A percentile compares a stretch with the other conserved stretches of the same genome.
phyloP scores from a whole-genome alignment of 495 filamentous ascomycete species.

The Penicillium subrubescens region DNA sequence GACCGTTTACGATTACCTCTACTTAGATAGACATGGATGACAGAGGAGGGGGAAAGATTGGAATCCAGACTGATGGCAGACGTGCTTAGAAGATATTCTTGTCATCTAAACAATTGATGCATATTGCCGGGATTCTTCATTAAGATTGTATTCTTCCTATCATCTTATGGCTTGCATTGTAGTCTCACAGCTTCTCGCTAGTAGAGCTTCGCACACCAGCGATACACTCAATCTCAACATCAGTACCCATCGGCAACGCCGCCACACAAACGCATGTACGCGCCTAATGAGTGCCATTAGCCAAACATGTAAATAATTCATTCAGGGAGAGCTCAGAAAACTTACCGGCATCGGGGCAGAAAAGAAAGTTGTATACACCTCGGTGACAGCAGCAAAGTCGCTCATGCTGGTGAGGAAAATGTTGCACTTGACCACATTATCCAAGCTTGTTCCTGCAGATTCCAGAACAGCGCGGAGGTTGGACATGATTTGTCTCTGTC shows the following conservation, averaged over 20 bases:
- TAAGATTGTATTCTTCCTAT: too few species aligned
- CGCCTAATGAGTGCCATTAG: constrained; percentile 30
- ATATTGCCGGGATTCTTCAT: background rate
- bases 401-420: constrained; percentile 72
- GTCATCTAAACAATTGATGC: background rate
- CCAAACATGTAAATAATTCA: background rate
- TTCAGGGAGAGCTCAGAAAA: background rate
- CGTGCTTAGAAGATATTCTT: background rate
- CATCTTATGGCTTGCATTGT: background rate
- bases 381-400: constrained; percentile 67
- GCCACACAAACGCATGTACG: constrained; percentile 70
- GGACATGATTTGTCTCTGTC: constrained; percentile 52
- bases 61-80: background rate
- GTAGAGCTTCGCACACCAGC: constrained; percentile 8
- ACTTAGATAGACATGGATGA: constrained; percentile 9
- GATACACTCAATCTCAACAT: constrained; percentile 71
- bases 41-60: background rate
- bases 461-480: constrained; percentile 69
- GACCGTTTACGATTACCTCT: constrained; percentile 30
- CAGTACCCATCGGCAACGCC: constrained; percentile 62
- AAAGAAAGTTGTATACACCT: constrained; percentile 58
- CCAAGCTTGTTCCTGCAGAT: constrained; percentile 61
- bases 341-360: constrained; percentile 54
- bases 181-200: constrained; percentile 5
- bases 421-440: constrained; percentile 68